These are phyloP conservation scores for Lachancea lanzarotensis DNA, from an alignment of 805 yeast genomes.

Conservation along the genomic window DNA sequence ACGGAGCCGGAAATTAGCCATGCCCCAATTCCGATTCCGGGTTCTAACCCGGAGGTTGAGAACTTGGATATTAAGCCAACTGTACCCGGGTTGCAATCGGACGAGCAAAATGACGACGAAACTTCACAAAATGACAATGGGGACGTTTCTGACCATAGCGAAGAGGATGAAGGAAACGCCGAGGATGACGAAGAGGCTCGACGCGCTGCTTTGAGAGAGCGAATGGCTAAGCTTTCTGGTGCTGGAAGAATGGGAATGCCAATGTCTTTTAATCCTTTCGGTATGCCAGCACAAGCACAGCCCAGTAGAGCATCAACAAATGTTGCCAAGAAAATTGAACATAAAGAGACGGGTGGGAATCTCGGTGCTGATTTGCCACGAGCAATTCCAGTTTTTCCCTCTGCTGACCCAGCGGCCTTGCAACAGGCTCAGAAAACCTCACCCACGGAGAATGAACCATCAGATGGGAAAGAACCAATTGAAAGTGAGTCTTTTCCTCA, in stretches of 20 bases:
- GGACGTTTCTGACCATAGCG: conserved; percentile 10
- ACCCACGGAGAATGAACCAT: background rate
- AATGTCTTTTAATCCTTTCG: conserved; percentile 40
- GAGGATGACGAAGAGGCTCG: conserved; percentile 55
- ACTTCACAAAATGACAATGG: background rate
- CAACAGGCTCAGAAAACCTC: conserved; percentile 19
- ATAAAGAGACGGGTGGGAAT: conserved; percentile 7
- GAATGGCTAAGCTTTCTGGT: conserved; percentile 95
- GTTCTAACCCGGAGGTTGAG: background rate
- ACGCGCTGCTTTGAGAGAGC: conserved; percentile 70
- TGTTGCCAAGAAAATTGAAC: conserved; percentile 13
- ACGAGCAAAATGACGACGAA: background rate
- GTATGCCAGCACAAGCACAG: conserved; percentile 28
- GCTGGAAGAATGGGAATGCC: conserved; percentile 62
- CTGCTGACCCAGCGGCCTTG: conserved; percentile 36
- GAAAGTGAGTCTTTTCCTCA: background rate
- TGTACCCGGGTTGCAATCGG: background rate
- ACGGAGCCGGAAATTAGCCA: background rate
- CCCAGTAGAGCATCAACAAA: conserved; percentile 22
- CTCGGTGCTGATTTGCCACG: conserved; percentile 22
- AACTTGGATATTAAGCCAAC: background rate
- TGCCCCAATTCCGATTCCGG: background rate
- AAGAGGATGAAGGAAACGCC: conserved; percentile 16
- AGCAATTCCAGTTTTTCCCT: conserved; percentile 51
- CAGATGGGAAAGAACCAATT: background rate